A percentile compares a stretch with the other conserved stretches of the same genome.
Evolutionary conservation across 345 rosid species (phyloP).

Genomic region (Arabidopsis suecica): DNA sequence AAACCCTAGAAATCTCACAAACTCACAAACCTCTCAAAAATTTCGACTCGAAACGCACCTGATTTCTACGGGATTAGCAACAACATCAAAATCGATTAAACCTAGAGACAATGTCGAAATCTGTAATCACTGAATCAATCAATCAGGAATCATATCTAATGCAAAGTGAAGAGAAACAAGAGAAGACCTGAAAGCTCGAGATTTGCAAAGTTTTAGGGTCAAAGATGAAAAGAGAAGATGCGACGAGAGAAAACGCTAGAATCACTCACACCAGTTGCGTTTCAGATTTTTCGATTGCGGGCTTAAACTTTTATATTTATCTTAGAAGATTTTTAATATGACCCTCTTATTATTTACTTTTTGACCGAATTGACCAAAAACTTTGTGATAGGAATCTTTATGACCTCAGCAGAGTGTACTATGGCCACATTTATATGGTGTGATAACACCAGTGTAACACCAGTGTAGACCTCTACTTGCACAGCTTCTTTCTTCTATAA

Average conservation of each 20-base stretch:
- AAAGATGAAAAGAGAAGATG: background rate
- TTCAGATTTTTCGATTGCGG: background rate
- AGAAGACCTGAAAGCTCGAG: background rate
- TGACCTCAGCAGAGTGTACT: background rate
- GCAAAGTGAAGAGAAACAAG: background rate
- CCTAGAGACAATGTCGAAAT: constrained; percentile 7
- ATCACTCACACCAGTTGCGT: background rate
- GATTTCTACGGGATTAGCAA: background rate
- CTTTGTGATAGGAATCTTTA: background rate
- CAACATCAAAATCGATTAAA: background rate
- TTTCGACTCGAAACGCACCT: constrained; percentile 8
- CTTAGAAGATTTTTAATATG: background rate
- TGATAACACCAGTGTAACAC: background rate
- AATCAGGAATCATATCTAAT: background rate
- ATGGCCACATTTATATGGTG: background rate
- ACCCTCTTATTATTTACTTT: background rate
- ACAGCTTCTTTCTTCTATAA: background rate
- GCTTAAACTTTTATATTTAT: background rate
- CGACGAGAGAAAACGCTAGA: background rate
- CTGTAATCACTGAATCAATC: background rate
- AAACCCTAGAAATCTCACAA: constrained; percentile 13
- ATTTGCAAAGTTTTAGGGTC: background rate
- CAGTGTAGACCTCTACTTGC: background rate
- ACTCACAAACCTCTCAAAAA: background rate
- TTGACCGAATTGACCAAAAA: background rate